Percentiles rank a stretch among this genome's conserved stretches.
phyloP scores from a whole-genome alignment of 352 stramenopile species.

The Globisporangium radiosum region DNA sequence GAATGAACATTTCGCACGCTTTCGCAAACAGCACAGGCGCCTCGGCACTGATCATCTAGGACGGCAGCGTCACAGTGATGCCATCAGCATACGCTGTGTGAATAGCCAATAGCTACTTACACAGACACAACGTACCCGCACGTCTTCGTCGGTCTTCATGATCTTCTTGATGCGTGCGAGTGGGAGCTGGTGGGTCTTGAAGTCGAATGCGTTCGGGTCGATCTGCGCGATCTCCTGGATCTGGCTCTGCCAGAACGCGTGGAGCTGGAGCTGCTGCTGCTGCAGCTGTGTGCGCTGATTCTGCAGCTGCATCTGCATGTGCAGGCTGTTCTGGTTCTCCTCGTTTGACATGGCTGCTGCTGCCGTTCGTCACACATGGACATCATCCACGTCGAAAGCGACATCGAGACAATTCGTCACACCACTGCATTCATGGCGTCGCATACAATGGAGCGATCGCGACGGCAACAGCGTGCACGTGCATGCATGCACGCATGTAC shows the following conservation, averaged over 20 bases:
- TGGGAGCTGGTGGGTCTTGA: slow-evolving; percentile 87
- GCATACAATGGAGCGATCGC: not conserved
- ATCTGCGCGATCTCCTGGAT: slow-evolving; percentile 87
- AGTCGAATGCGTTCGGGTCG: slow-evolving; percentile 78
- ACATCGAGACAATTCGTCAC: not conserved
- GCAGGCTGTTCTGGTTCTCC: slow-evolving; percentile 60
- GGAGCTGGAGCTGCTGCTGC: slow-evolving; percentile 79
- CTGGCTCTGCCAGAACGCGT: slow-evolving; percentile 86
- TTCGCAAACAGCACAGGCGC: slow-evolving; percentile 91
- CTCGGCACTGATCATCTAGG: slow-evolving; percentile 90
- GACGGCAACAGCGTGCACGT: not conserved
- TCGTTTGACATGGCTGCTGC: slow-evolving; percentile 45
- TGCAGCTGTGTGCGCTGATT: slow-evolving; percentile 85
- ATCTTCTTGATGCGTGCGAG: slow-evolving; percentile 94
- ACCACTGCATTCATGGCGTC: not conserved
- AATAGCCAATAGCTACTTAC: not conserved
- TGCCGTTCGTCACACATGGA: not conserved
- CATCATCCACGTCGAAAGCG: not conserved
- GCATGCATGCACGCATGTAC: not conserved
- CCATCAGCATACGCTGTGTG: not conserved
- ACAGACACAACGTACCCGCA: slow-evolving; percentile 36
- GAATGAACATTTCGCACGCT: slow-evolving; percentile 93
- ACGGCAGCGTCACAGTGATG: not conserved
- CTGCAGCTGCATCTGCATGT: slow-evolving; percentile 85
- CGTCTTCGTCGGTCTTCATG: slow-evolving; percentile 94